Percentiles rank a stretch among this genome's conserved stretches.
phyloP scores from a whole-genome alignment of 2,329 filamentous ascomycete species.

The Ustilaginoidea virens region DNA sequence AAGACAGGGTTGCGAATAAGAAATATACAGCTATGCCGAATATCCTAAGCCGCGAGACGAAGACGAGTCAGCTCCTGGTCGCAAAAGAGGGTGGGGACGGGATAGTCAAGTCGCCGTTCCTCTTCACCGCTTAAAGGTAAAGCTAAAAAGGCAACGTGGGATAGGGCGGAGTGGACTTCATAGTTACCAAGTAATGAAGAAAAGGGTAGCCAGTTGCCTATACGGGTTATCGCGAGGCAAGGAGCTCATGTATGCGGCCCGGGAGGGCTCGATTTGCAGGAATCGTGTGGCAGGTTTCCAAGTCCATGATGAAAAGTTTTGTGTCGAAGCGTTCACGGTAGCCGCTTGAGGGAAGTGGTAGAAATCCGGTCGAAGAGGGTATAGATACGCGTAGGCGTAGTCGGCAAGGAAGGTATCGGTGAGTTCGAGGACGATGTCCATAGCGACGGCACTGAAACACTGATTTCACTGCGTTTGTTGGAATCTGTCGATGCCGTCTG shows the following conservation, averaged over 20 bases:
- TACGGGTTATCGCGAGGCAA: constrained; percentile 63
- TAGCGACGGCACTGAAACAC: constrained; percentile 24
- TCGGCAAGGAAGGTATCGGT: constrained; percentile 74
- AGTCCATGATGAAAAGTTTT: constrained; percentile 43
- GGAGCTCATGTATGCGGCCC: constrained; percentile 65
- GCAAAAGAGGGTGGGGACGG: neutral
- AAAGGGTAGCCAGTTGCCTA: constrained; percentile 62
- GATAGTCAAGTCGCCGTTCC: neutral
- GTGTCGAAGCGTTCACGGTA: constrained; percentile 37
- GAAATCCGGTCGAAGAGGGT: constrained; percentile 43
- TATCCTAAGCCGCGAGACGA: constrained; percentile 58
- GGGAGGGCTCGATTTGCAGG: constrained; percentile 52
- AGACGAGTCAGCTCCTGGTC: constrained; percentile 2
- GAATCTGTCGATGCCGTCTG: neutral
- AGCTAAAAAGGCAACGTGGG: too few relatives aligned
- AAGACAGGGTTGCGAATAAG: constrained; percentile 67
- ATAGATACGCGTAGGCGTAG: constrained; percentile 54
- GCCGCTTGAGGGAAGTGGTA: constrained; percentile 34
- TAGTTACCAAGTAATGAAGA: constrained; percentile 70
- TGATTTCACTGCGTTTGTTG: neutral
- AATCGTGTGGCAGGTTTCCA: constrained; percentile 61
- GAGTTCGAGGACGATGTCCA: constrained; percentile 86
- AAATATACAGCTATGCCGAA: constrained; percentile 81
- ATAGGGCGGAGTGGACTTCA: neutral
- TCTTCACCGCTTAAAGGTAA: too few relatives aligned